Percentiles rank a stretch among this genome's conserved stretches.
phyloP scores from a whole-genome alignment of 371 early-diverging fungal genomes.

The Lichtheimia ramosa region DNA sequence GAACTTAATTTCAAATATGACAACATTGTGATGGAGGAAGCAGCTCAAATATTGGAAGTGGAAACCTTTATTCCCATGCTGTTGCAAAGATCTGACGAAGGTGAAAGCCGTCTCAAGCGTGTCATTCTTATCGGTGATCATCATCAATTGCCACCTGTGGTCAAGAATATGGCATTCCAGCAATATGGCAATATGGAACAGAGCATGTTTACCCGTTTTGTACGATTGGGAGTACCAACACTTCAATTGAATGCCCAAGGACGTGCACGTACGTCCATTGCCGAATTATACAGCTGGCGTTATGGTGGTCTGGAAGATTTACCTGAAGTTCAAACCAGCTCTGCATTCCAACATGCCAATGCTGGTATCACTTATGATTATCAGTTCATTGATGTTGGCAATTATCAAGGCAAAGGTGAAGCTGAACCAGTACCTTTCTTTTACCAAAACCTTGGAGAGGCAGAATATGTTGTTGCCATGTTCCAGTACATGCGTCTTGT shows the following conservation, averaged over 20 bases:
- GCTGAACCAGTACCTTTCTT: constrained; percentile 77
- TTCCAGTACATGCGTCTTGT: constrained; percentile 95
- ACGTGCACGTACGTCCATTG: constrained; percentile 78
- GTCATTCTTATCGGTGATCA: constrained; percentile 98
- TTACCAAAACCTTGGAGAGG: constrained; percentile 95
- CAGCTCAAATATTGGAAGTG: constrained; percentile 95
- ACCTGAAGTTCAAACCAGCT: constrained; percentile 33
- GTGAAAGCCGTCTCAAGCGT: constrained; percentile 71
- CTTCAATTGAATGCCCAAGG: constrained; percentile 87
- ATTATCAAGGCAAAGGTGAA: constrained; percentile 81
- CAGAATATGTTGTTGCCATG: constrained; percentile 92
- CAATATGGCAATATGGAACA: constrained; percentile 90
- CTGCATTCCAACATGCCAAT: constrained; percentile 65
- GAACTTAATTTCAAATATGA: constrained; percentile 91
- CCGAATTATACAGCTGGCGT: constrained; percentile 81
- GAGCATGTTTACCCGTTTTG: constrained; percentile 85
- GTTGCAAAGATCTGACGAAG: constrained; percentile 71
- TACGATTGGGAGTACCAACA: constrained; percentile 88
- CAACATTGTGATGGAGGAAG: constrained; percentile 96
- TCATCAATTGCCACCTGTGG: constrained; percentile 93
- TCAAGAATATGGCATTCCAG: constrained; percentile 82
- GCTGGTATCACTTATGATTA: constrained; percentile 82
- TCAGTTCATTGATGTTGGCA: constrained; percentile 83
- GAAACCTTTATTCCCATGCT: constrained; percentile 94
- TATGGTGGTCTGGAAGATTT: constrained; percentile 73